Evolutionary conservation across 305 asterid genomes (phyloP).

Genomic region (Fraxinus nigra): DNA sequence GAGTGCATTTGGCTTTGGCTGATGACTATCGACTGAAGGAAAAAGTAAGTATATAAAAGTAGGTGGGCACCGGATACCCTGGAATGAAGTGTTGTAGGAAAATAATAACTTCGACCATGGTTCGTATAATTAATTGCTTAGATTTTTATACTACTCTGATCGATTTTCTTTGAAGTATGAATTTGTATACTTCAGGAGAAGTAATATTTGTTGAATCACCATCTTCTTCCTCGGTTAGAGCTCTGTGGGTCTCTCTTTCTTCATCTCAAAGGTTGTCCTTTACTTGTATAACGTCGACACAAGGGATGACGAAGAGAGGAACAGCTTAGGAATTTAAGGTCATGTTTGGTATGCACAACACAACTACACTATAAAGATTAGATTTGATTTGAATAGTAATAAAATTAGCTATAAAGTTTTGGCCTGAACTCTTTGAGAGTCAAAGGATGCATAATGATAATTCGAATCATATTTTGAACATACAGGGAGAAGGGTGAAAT

Average conservation of each 20-base stretch:
- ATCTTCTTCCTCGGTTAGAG: neutral
- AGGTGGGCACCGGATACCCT: neutral
- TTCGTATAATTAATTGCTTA: neutral
- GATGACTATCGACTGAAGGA: neutral
- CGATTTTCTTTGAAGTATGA: neutral
- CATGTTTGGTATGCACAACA: neutral
- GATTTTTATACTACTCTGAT: neutral
- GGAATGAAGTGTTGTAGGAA: neutral
- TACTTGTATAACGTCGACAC: neutral
- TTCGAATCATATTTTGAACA: neutral
- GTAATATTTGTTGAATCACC: neutral
- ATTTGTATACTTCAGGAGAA: neutral
- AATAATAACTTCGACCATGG: neutral
- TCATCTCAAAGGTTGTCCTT: neutral
- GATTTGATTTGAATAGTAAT: neutral
- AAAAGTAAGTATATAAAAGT: neutral
- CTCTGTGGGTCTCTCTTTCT: neutral
- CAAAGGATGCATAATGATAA: neutral
- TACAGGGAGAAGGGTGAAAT: neutral
- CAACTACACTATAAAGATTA: neutral
- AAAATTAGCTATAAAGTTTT: neutral
- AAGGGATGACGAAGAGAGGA: neutral
- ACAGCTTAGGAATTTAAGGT: neutral
- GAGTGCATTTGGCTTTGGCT: neutral
- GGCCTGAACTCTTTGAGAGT: neutral